Base-by-base conservation (phyloP, 116 monocot species). In the Cymodocea nodosa region DNA sequence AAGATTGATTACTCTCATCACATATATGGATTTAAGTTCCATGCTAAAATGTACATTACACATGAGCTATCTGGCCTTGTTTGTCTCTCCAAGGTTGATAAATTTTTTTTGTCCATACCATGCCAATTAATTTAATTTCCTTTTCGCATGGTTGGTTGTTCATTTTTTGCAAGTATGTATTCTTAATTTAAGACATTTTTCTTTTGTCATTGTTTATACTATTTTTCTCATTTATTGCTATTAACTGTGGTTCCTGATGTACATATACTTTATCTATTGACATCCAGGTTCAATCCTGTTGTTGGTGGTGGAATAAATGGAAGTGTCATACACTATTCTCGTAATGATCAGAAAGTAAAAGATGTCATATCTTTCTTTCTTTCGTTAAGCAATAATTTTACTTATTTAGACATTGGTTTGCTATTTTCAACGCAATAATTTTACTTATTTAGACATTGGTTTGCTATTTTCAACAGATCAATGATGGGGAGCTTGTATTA, bases 241-340 rank as follows among this genome's bases (percentile, higher is more conserved):
- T 15, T 64, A 5, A 3, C 13, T 11, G 20, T 50, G 24, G 50
- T 13, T 15, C 23, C 23, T 51, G 49, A 51, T 44, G 23, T 65
- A 18, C 14, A n/a, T 40, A 23, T 9, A 16, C 62, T 40, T 62
- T 36, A 19, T 12, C 62, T 62, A 39, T 62, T 62, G 18, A 39
- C 15, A 62, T 62, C 37, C 18, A 94, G 91, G 78, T 98, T 98
- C 70, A 80, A 88, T 86, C 98, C 98, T 49, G 98, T 98, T 13
- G 98, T 98, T 48, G 92, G 92, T 59, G 88, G 85, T 64, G 98
- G 92, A 22, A 81, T 79, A 35, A 91, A 98, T 79, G 98, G 78
- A 51, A 92, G 98, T 66, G 74, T 89, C 37, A 89, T 98, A 75
- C 98, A 98, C 79, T 98, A 98, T 70, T 81, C 98, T 63, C 64